phyloP scores from a whole-genome alignment of 805 yeast genomes.

The Yamadazyma laniorum region DNA sequence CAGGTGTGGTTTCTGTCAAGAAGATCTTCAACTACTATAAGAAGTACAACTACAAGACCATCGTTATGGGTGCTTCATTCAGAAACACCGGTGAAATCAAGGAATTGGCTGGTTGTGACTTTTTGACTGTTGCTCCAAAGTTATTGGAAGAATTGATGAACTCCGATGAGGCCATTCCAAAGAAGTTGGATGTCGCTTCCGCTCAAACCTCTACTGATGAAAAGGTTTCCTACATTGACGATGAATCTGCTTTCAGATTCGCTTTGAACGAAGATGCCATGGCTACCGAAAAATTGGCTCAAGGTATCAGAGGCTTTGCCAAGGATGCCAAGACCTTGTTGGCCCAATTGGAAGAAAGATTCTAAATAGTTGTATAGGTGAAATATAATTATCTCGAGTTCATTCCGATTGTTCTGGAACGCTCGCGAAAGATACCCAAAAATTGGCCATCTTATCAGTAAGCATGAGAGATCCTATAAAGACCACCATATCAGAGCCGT shows the following conservation, averaged over 20 bases:
- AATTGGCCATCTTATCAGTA: no score
- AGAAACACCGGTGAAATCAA: conserved; percentile 94
- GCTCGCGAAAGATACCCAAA: no score
- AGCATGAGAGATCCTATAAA: conserved; percentile 18
- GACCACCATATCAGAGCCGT: conserved; percentile 50
- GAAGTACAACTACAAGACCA: conserved; percentile 93
- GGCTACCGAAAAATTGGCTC: conserved; percentile 97
- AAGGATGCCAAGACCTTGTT: conserved; percentile 85
- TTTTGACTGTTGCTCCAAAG: conserved; percentile 90
- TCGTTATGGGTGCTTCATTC: conserved; percentile 99
- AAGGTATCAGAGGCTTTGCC: conserved; percentile 97
- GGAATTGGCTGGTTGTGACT: conserved; percentile 96
- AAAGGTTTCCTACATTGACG: conserved; percentile 78
- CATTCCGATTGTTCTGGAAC: no score
- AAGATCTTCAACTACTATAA: conserved; percentile 95
- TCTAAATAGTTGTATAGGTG: conserved; percentile 23
- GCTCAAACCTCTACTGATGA: conserved; percentile 54
- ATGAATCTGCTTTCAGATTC: conserved; percentile 90
- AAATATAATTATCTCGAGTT: not conserved
- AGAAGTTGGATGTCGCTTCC: conserved; percentile 66
- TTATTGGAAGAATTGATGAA: conserved; percentile 83
- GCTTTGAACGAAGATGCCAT: conserved; percentile 92
- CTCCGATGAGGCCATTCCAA: conserved; percentile 78
- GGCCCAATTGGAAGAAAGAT: conserved; percentile 59
- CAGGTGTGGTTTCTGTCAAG: conserved; percentile 93